Percentiles rank a stretch among this genome's conserved stretches.
Conservation (phyloP, 169 alveolate genomes). For the Plasmodium adleri region DNA sequence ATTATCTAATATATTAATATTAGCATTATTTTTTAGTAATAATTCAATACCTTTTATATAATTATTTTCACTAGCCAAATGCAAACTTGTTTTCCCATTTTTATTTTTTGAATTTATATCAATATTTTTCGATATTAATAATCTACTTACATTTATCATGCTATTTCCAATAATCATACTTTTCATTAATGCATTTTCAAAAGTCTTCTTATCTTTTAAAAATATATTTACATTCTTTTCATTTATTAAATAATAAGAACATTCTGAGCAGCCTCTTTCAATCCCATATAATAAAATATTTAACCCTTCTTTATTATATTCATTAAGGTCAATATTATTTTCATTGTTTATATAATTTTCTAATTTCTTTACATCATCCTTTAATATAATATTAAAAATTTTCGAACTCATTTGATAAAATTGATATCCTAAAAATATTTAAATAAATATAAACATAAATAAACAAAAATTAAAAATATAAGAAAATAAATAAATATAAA, state of each 20-base stretch:
- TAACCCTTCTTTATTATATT: slow-evolving; percentile 63
- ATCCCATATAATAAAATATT: slow-evolving; percentile 48
- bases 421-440: too few relatives aligned
- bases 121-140: slow-evolving; percentile 62
- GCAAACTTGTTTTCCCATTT: slow-evolving; percentile 74
- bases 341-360: slow-evolving; percentile 29
- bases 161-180: slow-evolving; percentile 56
- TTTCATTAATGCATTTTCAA: slow-evolving; percentile 76
- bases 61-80: slow-evolving; percentile 74
- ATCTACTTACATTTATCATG: slow-evolving; percentile 41
- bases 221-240: slow-evolving; percentile 50
- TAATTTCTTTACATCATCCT: slow-evolving; percentile 69
- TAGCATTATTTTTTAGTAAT: slow-evolving; percentile 68
- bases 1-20: slow-evolving; percentile 53
- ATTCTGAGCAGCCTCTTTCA: slow-evolving; percentile 54
- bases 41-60: slow-evolving; percentile 72
- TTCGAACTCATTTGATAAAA: slow-evolving; percentile 36
- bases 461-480: too few relatives aligned
- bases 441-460: too few relatives aligned
- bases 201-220: slow-evolving; percentile 64
- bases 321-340: slow-evolving; percentile 24
- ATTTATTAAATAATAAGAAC: slow-evolving; percentile 49
- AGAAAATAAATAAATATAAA: too few relatives aligned
- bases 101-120: slow-evolving; percentile 59
- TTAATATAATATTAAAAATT: slow-evolving; percentile 47